Conservation (phyloP, 2,329 filamentous ascomycete species). For the Orbilia javanica region DNA sequence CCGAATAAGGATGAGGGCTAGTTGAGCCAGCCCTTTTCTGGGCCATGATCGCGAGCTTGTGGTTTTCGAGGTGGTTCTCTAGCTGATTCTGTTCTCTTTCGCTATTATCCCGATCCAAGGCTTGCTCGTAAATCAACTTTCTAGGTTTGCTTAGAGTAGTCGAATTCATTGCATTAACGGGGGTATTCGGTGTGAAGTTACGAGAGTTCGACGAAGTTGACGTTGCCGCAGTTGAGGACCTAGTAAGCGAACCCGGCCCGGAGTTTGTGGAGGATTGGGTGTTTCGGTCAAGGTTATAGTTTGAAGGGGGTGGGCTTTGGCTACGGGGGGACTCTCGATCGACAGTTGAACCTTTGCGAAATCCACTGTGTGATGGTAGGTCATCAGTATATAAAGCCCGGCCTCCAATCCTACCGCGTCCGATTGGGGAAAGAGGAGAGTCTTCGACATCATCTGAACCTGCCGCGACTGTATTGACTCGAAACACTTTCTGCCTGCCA, state of each 20-base stretch:
- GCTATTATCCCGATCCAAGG: conserved; percentile 58
- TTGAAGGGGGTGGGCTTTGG: conserved; percentile 68
- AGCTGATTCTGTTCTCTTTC: conserved; percentile 44
- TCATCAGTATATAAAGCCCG: conserved; percentile 88
- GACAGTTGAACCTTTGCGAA: conserved; percentile 67
- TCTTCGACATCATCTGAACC: conserved; percentile 52
- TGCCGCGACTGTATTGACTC: conserved; percentile 60
- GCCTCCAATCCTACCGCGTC: conserved; percentile 71
- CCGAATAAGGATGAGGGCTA: conserved; percentile 52
- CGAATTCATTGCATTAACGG: conserved; percentile 35
- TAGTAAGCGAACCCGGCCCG: conserved; percentile 74
- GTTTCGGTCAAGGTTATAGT: conserved; percentile 81
- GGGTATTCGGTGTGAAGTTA: conserved; percentile 28
- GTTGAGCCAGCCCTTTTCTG: conserved; percentile 45
- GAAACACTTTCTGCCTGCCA: conserved; percentile 92
- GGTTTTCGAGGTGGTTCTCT: conserved; percentile 38
- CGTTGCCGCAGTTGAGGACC: conserved; percentile 87
- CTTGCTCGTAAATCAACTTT: conserved; percentile 62
- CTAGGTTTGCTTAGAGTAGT: conserved; percentile 60
- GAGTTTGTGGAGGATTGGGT: conserved; percentile 88
- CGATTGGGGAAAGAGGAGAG: conserved; percentile 60
- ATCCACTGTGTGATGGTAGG: conserved; percentile 74
- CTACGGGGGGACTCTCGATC: conserved; percentile 64
- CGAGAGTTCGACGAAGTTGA: conserved; percentile 68
- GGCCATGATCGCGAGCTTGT: conserved; percentile 49